These are phyloP conservation scores for Sporothrix pseudoabietina DNA, from an alignment of 2,329 filamentous ascomycete species.

Conservation along the genomic window DNA sequence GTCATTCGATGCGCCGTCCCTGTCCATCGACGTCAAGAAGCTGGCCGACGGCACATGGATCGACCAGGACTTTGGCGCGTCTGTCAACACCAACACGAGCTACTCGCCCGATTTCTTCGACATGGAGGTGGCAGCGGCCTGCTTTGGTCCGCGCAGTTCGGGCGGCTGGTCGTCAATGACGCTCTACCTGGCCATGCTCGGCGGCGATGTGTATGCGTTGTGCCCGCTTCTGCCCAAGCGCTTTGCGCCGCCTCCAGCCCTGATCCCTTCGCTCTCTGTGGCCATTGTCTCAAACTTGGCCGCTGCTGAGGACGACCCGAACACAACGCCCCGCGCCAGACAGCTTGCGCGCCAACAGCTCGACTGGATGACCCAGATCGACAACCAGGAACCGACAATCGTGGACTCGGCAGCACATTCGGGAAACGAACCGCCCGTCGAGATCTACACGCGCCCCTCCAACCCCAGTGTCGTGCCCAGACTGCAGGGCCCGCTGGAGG, in stretches of 20 bases:
- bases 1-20: conserved; percentile 80
- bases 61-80: conserved; percentile 81
- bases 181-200: conserved; percentile 92
- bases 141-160: conserved; percentile 66
- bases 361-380: conserved; percentile 68
- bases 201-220: conserved; percentile 89
- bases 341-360: conserved; percentile 65
- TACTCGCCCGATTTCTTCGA: conserved; percentile 90
- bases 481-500: conserved; percentile 64
- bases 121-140: conserved; percentile 90
- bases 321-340: conserved; percentile 55
- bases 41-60: conserved; percentile 79
- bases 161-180: conserved; percentile 97
- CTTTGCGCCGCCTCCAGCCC: conserved; percentile 76
- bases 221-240: conserved; percentile 85
- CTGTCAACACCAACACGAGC: conserved; percentile 72
- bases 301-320: conserved; percentile 61
- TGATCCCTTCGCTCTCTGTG: conserved; percentile 80
- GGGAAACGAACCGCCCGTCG: conserved; percentile 52
- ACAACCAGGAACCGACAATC: conserved; percentile 62
- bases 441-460: conserved; percentile 60
- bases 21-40: conserved; percentile 86
- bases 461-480: conserved; percentile 61
- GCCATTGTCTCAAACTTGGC: conserved; percentile 76
- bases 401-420: conserved; percentile 47